Evolutionary conservation across 495 filamentous ascomycete genomes (phyloP), one percentile per base, ranked within the genome.

Genomic region (Tuber borchii): DNA sequence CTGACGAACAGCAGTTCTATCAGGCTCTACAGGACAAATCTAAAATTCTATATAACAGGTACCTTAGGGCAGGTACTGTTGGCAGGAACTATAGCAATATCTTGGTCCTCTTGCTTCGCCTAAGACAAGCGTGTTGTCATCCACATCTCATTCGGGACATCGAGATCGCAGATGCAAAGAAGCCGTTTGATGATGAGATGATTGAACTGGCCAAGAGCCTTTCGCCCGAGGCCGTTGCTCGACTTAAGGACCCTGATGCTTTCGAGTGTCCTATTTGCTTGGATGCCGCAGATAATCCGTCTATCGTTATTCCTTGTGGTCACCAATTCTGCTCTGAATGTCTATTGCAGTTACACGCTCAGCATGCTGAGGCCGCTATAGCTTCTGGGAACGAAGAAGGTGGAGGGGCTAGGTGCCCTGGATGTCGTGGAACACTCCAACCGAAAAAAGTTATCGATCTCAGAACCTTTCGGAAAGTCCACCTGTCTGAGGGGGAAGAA

Each of bases 91-190:
- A 97, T 82, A 91, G 90, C 9, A 92, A 92, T 78, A 90, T 97
- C 69, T 86, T 97, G 26, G 91, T 96, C 43, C 87, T 97, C 37
- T 88, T 99, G 69, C 87, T 99, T 19, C 92, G 95, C 20, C 88
- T 99, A 14, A 88, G 93, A n/a, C 95, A 99, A 84, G 92, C 92
- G 44, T 95, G 93, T 81, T 97, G 93, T 79, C 95, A 99, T 84
- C 94, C 94, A 1, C 92, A 96, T 82, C 86, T 99, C n/a, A 94
- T 96, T 72, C 87, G 86, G 17, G 93, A 95, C 74, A 90, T 92
- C 77, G 90, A 89, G 85, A 89, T 73, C 85, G 86, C n/a, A 85
- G 84, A 71, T 84, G n/a, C 51, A 5, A 86, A 75, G 80, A 84
- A 78, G 83, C 88, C 65, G 81, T 87, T 79, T 16, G 85, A 87